Evolutionary conservation across 768 basidiomycete species (phyloP), one percentile per base, ranked within the genome.

Genomic region (Amanita pseudoporphyria): DNA sequence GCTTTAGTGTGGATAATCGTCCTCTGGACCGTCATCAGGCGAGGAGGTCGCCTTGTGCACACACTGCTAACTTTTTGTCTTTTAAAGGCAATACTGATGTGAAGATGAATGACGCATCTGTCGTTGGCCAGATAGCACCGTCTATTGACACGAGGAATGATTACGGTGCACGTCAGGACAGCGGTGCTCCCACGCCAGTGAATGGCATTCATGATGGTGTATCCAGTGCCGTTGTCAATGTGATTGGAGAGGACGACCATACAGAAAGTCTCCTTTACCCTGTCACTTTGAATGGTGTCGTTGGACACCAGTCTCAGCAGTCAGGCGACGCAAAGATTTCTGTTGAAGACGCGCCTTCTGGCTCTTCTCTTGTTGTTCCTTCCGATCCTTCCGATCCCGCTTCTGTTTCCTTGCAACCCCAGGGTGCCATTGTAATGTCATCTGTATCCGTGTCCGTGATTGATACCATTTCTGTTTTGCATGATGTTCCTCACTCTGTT

Each of bases 21-120:
- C 66, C 67, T 65, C 56, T 55, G 51, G 52, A 56, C 56, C 55
- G 53, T 56, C 58, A 58, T 54, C 57, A 53, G 57, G 53, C 60
- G 63, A 65, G 70, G 67, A 67, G 69, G 66, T 59, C 65, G 69
- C 72, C 70, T 69, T 59, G 63, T 67, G 71, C 76, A 72, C 78
- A 70, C 73, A 70, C 71, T 63, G 66, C 85, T 87, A 66, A 87
- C 77, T 62, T 54, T 47, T 54, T 47, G 30, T 73, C 58, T 69
- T 68, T 74, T 64, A 75, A 78, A 76, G 74, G 64, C 62, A 67
- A 57, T 62, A 56, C 60, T 67, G 67, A 62, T 63, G 60, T 65
- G 54, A 62, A 72, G 67, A 65, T 71, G 66, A 67, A 63, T 58
- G 67, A 57, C 55, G 51, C 53, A 53, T 62, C 58, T 59, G 54